phyloP scores from a whole-genome alignment of 2,329 filamentous ascomycete genomes.

The Fusarium equiseti region DNA sequence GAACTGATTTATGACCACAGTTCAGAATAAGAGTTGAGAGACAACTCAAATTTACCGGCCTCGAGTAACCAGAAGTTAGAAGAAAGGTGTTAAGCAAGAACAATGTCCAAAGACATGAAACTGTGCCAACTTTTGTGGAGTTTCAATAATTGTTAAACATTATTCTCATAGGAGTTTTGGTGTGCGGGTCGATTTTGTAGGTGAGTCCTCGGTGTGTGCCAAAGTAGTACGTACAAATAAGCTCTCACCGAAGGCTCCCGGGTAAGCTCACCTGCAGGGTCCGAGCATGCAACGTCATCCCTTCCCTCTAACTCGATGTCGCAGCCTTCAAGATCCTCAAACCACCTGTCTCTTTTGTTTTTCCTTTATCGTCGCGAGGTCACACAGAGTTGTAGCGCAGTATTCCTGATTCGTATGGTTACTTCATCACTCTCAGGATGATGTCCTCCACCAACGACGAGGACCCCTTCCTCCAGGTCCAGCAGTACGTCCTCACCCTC shows the following conservation, averaged over 20 bases:
- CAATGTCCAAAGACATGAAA: neutral
- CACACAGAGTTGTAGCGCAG: neutral
- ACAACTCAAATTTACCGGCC: neutral
- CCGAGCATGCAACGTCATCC: constrained; percentile 50
- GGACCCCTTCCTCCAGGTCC: constrained; percentile 79
- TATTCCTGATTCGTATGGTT: constrained; percentile 41
- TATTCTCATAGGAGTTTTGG: constrained; percentile 35
- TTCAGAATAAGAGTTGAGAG: neutral
- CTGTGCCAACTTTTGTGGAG: constrained; percentile 4
- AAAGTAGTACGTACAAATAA: constrained; percentile 35
- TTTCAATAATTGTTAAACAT: constrained; percentile 30
- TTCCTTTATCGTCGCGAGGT: constrained; percentile 1
- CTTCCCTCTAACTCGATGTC: constrained; percentile 37
- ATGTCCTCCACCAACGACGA: constrained; percentile 76
- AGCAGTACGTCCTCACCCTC: constrained; percentile 65
- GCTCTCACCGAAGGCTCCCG: constrained; percentile 27
- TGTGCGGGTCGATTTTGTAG: constrained; percentile 46
- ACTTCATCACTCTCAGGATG: constrained; percentile 58
- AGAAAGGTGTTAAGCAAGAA: too few species aligned
- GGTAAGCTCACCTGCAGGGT: constrained; percentile 27
- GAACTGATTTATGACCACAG: neutral
- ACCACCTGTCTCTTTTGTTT: constrained; percentile 14
- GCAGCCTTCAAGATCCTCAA: constrained; percentile 34
- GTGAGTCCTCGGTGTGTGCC: constrained; percentile 40
- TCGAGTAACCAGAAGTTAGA: neutral